Evolutionary conservation across 2,329 filamentous ascomycete genomes (phyloP), one percentile per base, ranked within the genome.

Genomic region (Camillea tinctor): DNA sequence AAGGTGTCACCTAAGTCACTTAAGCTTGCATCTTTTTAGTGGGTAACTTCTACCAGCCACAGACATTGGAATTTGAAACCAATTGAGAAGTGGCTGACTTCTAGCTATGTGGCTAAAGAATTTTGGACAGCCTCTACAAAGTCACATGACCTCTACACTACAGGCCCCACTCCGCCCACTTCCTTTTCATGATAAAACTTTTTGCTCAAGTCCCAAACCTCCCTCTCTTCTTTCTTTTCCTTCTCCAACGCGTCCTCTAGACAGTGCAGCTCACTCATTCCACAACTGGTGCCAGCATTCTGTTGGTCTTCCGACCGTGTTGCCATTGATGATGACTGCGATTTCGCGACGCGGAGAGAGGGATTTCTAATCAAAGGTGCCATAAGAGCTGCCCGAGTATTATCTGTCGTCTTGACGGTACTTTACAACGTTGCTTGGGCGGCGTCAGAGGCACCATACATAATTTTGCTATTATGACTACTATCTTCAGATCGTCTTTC

Each of bases 371-470:
- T 60, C n/a, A 66, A 75, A 79, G 83, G 83, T 84, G 79, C 84
- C 84, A 88, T 89, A 89, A 89, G 87, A 89, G 81, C 87, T 88
- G 87, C 85, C 86, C 84, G 82, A 79, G 86, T 83, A 83, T 78
- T 80, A 72, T 74, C 74, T 75, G 73, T 64, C 66, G 60, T 76
- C 75, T 67, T 73, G 71, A 66, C 60, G 71, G 72, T 64, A 62
- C 65, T 55, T 56, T 62, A 30, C 6, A 30, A 30, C 26, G 80
- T 91, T 90, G 86, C 85, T 84, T 84, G 84, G 88, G 87, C 88
- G 86, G 90, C 87, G 90, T 93, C 90, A 93, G 90, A 93, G 86
- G 88, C 79, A 84, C 84, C 87, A 80, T 71, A 93, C 89, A 93
- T 86, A 23, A 40, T 56, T 40, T 50, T 50, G 30, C 6, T 19